phyloP scores from a whole-genome alignment of 2,329 filamentous ascomycete species.

The Metarhizium sp. region DNA sequence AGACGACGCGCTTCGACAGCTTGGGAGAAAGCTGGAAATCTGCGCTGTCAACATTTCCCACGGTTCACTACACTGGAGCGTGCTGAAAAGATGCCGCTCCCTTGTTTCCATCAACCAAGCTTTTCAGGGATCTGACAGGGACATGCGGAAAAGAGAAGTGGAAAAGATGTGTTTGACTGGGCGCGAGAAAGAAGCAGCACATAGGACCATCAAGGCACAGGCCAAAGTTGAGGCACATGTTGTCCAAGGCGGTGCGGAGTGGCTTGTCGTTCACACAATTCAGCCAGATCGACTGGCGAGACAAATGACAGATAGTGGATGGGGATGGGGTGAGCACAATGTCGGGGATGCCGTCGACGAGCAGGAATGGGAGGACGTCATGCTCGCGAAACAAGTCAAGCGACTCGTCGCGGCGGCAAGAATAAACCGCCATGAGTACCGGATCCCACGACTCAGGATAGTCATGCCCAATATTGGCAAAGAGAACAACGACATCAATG shows the following conservation, averaged over 20 bases:
- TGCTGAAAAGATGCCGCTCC: constrained; percentile 21
- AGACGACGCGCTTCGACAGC: constrained; percentile 6
- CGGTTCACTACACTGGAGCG: constrained; percentile 18
- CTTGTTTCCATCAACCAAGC: constrained; percentile 22
- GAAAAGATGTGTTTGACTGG: constrained; percentile 12
- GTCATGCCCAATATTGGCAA: constrained; percentile 23
- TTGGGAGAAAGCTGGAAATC: constrained; percentile 14
- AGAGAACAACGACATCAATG: constrained; percentile 18
- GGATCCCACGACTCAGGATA: constrained; percentile 24
- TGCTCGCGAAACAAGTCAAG: constrained; percentile 21
- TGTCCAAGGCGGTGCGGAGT: constrained; percentile 24
- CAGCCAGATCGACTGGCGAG: constrained; percentile 23
- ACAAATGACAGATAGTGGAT: constrained; percentile 31
- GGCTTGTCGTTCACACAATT: constrained; percentile 23
- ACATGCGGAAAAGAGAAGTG: constrained; percentile 15
- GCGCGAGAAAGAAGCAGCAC: constrained; percentile 18
- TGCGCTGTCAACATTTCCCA: constrained; percentile 14
- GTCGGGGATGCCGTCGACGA: constrained; percentile 19
- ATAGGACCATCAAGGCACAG: constrained; percentile 23
- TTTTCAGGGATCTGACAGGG: constrained; percentile 22
- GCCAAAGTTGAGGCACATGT: constrained; percentile 25
- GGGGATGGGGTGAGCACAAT: constrained; percentile 29
- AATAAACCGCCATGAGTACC: constrained; percentile 27
- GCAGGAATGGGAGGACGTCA: constrained; percentile 25
- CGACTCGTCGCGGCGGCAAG: constrained; percentile 27